These are phyloP conservation scores for Crucibulum laeve DNA, from an alignment of 768 basidiomycete genomes.

Conservation along the genomic window DNA sequence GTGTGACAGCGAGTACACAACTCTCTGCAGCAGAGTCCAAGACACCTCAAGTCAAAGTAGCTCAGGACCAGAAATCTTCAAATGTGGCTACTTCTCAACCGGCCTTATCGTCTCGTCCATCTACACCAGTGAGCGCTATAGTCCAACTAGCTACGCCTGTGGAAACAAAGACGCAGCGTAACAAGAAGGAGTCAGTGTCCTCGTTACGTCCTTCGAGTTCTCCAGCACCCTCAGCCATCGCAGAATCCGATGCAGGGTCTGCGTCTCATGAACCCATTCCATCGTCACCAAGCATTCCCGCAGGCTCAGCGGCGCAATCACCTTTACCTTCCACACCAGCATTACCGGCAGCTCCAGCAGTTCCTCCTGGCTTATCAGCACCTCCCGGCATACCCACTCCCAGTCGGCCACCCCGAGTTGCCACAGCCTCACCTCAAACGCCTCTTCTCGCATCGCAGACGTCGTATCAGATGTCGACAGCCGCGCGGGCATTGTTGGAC, in stretches of 20 bases:
- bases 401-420: constrained; percentile 42
- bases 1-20: constrained; percentile 19
- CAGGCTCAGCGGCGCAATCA: constrained; percentile 24
- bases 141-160: neutral
- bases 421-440: constrained; percentile 47
- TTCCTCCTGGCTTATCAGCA: constrained; percentile 49
- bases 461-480: constrained; percentile 83
- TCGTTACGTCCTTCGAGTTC: constrained; percentile 19
- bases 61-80: constrained; percentile 39
- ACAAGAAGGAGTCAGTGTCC: constrained; percentile 3
- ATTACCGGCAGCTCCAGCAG: constrained; percentile 16
- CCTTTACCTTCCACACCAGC: constrained; percentile 39
- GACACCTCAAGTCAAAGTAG: constrained; percentile 22
- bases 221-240: constrained; percentile 45
- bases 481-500: constrained; percentile 79
- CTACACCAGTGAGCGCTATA: too few relatives aligned
- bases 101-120: constrained; percentile 58
- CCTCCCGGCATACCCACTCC: constrained; percentile 66
- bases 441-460: constrained; percentile 50
- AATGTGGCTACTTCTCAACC: constrained; percentile 43
- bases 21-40: constrained; percentile 28
- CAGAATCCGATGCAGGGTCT: constrained; percentile 48
- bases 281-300: constrained; percentile 34
- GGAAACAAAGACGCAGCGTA: neutral
- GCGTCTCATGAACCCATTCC: constrained; percentile 39